A percentile compares a stretch with the other conserved stretches of the same genome.
phyloP scores from a whole-genome alignment of 202 grass and related monocot species.

The Setaria viridis region DNA sequence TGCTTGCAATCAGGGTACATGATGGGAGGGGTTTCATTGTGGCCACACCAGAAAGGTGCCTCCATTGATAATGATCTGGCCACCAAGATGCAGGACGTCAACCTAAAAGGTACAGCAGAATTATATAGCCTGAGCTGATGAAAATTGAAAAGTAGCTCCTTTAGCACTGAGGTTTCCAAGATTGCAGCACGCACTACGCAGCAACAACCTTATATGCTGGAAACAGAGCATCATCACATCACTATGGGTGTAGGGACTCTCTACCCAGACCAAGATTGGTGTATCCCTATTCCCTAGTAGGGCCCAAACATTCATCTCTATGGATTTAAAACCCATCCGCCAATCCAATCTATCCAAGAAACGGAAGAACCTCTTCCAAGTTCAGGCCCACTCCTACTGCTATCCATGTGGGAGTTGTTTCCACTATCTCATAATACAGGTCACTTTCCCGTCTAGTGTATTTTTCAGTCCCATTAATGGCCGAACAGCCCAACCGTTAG shows the following conservation, averaged over 20 bases:
- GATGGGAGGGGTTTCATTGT: not conserved
- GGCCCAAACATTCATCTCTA: slow-evolving; percentile 27
- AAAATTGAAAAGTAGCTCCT: slow-evolving; percentile 19
- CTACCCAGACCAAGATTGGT: not conserved
- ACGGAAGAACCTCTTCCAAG: slow-evolving; percentile 17
- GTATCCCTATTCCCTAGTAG: not conserved
- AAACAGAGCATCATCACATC: slow-evolving; percentile 20
- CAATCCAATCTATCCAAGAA: not conserved
- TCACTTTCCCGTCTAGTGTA: slow-evolving; percentile 22
- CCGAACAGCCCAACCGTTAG: slow-evolving; percentile 16
- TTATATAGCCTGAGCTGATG: slow-evolving; percentile 17
- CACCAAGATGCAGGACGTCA: not conserved
- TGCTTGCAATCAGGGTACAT: slow-evolving; percentile 8
- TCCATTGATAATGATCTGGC: not conserved
- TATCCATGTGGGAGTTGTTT: slow-evolving; percentile 7
- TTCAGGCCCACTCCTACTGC: not conserved
- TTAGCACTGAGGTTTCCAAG: not conserved
- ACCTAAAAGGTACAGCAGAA: slow-evolving; percentile 2
- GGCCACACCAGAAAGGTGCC: not conserved
- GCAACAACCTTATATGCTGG: not conserved
- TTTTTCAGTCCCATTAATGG: slow-evolving; percentile 30
- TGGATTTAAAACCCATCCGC: not conserved
- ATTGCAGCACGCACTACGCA: not conserved
- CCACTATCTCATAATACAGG: slow-evolving; percentile 7
- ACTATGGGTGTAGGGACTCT: slow-evolving; percentile 25